These are phyloP conservation scores for Colletotrichum horii DNA, from an alignment of 2,329 filamentous ascomycete genomes.

Conservation along the genomic window DNA sequence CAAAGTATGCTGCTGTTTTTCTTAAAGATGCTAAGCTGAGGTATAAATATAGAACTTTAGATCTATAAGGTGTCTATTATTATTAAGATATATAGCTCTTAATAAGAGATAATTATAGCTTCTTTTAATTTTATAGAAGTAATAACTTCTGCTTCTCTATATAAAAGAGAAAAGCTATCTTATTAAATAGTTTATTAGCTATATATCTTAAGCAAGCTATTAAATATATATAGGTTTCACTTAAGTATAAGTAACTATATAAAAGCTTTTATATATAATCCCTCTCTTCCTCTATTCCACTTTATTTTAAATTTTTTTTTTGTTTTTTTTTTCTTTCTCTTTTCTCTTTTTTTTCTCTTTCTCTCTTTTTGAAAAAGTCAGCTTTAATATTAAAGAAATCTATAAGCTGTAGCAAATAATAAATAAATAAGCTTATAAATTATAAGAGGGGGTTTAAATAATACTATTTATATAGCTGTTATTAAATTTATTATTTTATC, in stretches of 20 bases:
- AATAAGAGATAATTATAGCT: background rate
- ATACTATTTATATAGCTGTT: too few relatives aligned
- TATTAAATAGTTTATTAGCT: background rate
- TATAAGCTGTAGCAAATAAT: too few relatives aligned
- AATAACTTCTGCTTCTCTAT: background rate
- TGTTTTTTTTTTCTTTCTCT: too few relatives aligned
- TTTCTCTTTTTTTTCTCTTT: too few relatives aligned
- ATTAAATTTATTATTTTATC: too few relatives aligned
- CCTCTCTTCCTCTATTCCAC: too few relatives aligned
- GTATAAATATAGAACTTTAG: background rate
- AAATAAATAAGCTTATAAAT: too few relatives aligned
- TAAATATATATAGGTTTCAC: background rate
- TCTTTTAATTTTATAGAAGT: background rate
- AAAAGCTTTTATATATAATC: background rate
- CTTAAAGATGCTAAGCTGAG: background rate
- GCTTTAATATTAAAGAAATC: too few relatives aligned
- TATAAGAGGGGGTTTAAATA: too few relatives aligned
- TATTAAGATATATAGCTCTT: background rate
- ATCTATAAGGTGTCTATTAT: background rate
- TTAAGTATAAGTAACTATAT: background rate
- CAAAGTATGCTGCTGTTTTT: background rate
- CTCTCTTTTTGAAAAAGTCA: too few relatives aligned
- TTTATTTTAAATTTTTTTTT: too few relatives aligned
- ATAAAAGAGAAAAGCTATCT: background rate
- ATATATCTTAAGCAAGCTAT: background rate